These are phyloP conservation scores for Platanthera zijinensis DNA, from an alignment of 106 monocot genomes.

Conservation along the genomic window DNA sequence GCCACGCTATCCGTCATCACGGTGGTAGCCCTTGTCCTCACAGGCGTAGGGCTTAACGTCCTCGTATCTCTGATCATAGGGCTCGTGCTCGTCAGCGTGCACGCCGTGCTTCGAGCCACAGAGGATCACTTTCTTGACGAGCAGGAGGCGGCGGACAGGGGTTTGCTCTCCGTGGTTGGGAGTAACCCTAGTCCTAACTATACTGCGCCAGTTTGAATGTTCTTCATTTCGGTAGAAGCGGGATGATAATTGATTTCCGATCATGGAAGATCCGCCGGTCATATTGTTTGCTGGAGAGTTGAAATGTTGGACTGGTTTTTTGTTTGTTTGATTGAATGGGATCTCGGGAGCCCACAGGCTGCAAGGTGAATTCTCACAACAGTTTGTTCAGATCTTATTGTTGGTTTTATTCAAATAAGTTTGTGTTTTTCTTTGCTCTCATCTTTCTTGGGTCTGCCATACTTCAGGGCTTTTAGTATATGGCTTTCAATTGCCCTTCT, in stretches of 20 bases:
- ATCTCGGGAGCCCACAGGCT: background rate
- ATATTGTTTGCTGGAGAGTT: slow-evolving; percentile 4
- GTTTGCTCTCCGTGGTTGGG: slow-evolving; percentile 51
- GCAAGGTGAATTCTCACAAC: background rate
- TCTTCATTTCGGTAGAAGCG: background rate
- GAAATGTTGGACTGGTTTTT: background rate
- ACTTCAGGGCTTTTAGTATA: background rate
- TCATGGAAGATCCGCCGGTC: background rate
- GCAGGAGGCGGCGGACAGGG: slow-evolving; percentile 40
- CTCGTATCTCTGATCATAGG: slow-evolving; percentile 46
- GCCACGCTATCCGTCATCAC: slow-evolving; percentile 46
- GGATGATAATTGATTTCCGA: background rate
- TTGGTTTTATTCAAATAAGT: slow-evolving; percentile 1
- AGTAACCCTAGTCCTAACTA: slow-evolving; percentile 7
- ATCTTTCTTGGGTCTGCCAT: background rate
- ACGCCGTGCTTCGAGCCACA: slow-evolving; percentile 50
- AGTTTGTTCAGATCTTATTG: background rate
- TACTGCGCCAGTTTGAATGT: slow-evolving; percentile 1
- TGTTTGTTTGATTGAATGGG: background rate
- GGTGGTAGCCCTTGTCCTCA: slow-evolving; percentile 49
- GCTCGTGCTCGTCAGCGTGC: slow-evolving; percentile 35
- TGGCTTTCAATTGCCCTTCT: background rate
- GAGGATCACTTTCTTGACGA: slow-evolving; percentile 72
- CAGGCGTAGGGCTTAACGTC: slow-evolving; percentile 54
- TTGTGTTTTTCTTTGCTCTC: background rate